These are phyloP conservation scores for Aspergillus felis DNA, from an alignment of 2,329 filamentous ascomycete species.

Conservation along the genomic window DNA sequence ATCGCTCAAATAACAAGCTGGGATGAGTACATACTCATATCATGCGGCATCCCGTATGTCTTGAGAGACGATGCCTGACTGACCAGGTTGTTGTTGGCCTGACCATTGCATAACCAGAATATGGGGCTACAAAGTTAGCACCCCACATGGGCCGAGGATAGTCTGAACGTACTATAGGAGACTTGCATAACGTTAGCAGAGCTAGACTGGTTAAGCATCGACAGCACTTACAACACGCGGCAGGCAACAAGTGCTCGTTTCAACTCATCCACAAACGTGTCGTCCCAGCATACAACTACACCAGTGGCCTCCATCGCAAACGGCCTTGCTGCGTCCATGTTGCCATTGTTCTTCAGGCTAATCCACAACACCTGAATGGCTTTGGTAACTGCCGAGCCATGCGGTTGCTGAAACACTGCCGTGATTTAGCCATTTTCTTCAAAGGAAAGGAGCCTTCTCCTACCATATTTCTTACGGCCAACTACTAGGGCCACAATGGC, in stretches of 20 bases:
- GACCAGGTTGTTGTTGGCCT: not conserved
- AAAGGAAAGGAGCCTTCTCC: too few species aligned
- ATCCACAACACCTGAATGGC: slow-evolving; percentile 1
- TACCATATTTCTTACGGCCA: not conserved
- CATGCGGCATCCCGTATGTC: not conserved
- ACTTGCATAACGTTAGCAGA: not conserved
- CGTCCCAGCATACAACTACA: not conserved
- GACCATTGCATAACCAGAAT: not conserved
- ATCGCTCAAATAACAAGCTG: not conserved
- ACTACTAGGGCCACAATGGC: not conserved
- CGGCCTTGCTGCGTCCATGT: slow-evolving; percentile 1
- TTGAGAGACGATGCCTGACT: not conserved
- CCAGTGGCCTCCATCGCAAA: not conserved
- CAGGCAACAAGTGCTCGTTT: not conserved
- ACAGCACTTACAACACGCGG: not conserved
- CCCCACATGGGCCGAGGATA: not conserved
- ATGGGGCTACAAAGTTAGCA: not conserved
- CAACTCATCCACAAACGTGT: not conserved
- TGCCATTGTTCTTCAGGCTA: not conserved
- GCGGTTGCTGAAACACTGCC: not conserved
- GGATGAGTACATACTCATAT: not conserved
- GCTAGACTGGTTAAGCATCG: not conserved
- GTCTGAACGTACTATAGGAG: not conserved
- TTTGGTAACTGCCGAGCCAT: not conserved
- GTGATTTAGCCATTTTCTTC: not conserved